phyloP scores from a whole-genome alignment of 768 basidiomycete genomes.

The Termitomyces sp. region DNA sequence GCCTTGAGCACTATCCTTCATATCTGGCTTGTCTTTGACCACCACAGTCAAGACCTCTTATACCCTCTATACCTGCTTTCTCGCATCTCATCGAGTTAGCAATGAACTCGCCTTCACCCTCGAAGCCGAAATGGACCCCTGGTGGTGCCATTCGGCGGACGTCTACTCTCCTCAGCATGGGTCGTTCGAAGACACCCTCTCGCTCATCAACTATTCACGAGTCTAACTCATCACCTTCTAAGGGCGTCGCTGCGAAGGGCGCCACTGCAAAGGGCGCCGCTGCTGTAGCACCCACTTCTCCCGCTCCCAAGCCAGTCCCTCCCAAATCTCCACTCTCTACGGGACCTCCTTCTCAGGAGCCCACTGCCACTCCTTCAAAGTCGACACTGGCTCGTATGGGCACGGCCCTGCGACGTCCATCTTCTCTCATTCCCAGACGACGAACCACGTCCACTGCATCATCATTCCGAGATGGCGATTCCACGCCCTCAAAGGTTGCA shows the following conservation, averaged over 20 bases:
- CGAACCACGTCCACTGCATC: conserved; percentile 6
- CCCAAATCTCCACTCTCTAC: conserved; percentile 1
- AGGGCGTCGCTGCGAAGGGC: neutral
- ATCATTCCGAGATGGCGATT: neutral
- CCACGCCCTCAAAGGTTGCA: conserved; percentile 2
- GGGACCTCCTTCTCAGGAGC: conserved; percentile 3
- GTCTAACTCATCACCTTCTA: conserved; percentile 1
- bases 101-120: conserved; percentile 5
- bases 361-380: conserved; percentile 7
- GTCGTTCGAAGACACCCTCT: conserved; percentile 7
- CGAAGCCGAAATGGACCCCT: conserved; percentile 9
- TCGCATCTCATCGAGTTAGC: neutral
- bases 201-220: conserved; percentile 3
- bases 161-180: conserved; percentile 6
- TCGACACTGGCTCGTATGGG: conserved; percentile 4
- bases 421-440: conserved; percentile 8
- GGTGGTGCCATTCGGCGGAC: conserved; percentile 6
- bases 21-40: conserved; percentile 4
- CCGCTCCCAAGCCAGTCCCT: neutral
- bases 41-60: conserved; percentile 4
- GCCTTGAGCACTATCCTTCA: neutral
- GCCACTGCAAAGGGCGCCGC: neutral
- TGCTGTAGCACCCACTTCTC: neutral
- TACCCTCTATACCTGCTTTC: neutral
- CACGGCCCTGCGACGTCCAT: conserved; percentile 2